These are phyloP conservation scores for Beauveria bassiana DNA, from an alignment of 2,329 filamentous ascomycete species.

Conservation along the genomic window DNA sequence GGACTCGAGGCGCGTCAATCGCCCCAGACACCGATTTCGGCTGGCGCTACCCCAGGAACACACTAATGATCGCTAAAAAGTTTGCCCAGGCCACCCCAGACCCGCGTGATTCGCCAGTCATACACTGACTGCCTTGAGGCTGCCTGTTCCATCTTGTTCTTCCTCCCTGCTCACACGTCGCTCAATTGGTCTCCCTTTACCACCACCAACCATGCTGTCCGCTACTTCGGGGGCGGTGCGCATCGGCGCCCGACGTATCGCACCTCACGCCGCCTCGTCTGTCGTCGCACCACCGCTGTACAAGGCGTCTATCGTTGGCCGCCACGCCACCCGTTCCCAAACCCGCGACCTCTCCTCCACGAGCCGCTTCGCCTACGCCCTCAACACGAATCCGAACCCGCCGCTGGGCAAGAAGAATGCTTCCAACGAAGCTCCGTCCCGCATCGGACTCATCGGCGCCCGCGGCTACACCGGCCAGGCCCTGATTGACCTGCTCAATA, in stretches of 20 bases:
- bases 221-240: constrained; percentile 6
- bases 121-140: not conserved
- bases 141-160: not conserved
- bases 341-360: constrained; percentile 1
- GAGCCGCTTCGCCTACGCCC: not conserved
- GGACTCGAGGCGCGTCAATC: not conserved
- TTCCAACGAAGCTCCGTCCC: constrained; percentile 69
- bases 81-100: not conserved
- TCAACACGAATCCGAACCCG: constrained; percentile 58
- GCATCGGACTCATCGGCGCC: constrained; percentile 81
- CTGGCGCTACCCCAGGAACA: not conserved
- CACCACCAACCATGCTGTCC: not conserved
- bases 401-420: constrained; percentile 83
- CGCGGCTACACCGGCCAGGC: constrained; percentile 93
- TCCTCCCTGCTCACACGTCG: not conserved
- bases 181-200: not conserved
- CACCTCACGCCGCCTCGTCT: not conserved
- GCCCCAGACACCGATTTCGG: constrained; percentile 5
- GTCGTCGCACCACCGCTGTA: not conserved
- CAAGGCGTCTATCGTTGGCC: not conserved
- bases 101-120: not conserved
- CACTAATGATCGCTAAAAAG: not conserved
- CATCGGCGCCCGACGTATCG: constrained; percentile 1
- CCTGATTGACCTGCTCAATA: constrained; percentile 77
- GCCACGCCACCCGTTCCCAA: not conserved